phyloP scores from a whole-genome alignment of 2,329 filamentous ascomycete genomes.

The Fusarium marasasianum region DNA sequence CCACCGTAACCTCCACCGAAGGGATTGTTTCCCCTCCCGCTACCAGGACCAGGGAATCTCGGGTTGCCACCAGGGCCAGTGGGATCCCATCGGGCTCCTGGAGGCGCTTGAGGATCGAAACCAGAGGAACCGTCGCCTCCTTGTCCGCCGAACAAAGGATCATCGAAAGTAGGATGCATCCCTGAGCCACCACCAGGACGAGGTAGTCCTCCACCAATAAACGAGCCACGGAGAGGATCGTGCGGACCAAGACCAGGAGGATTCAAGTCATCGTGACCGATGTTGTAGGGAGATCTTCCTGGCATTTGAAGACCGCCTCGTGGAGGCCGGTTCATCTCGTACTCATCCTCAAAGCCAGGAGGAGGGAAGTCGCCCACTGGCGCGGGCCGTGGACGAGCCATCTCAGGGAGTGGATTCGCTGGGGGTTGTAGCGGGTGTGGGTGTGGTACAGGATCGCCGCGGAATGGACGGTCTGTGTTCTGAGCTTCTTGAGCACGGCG shows the following conservation, averaged over 20 bases:
- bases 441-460: constrained; percentile 60
- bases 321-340: constrained; percentile 76
- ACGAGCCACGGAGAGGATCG: constrained; percentile 78
- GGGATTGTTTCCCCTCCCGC: constrained; percentile 49
- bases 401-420: constrained; percentile 70
- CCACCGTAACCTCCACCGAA: constrained; percentile 53
- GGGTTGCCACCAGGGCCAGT: constrained; percentile 72
- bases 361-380: constrained; percentile 82
- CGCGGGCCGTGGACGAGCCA: constrained; percentile 64
- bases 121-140: constrained; percentile 46
- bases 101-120: constrained; percentile 77
- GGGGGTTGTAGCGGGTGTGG: constrained; percentile 71
- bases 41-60: constrained; percentile 57
- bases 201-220: constrained; percentile 69
- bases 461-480: constrained; percentile 45
- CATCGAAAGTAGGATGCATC: constrained; percentile 97
- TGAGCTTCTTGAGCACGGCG: constrained; percentile 54
- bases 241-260: constrained; percentile 86
- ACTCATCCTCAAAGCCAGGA: constrained; percentile 92
- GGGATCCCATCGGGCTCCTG: constrained; percentile 92
- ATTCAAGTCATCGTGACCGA: constrained; percentile 88
- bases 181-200: constrained; percentile 74
- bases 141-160: constrained; percentile 76
- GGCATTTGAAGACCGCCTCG: constrained; percentile 47
- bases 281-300: constrained; percentile 68